Conservation (phyloP, 2,329 filamentous ascomycete species). For the Arthrinium phaeospermum region DNA sequence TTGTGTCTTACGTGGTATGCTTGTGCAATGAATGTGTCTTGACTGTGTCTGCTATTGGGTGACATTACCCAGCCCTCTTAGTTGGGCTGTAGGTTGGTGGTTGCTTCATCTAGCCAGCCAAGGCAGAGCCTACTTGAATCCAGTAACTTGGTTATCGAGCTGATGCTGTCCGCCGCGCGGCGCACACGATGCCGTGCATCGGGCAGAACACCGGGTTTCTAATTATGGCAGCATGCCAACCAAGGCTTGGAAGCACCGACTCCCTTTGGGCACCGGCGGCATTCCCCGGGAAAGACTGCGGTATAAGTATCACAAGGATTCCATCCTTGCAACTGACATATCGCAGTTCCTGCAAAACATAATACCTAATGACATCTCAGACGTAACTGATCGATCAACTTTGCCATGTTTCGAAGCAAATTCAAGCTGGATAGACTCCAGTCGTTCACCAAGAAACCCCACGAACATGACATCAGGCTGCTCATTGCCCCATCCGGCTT, state of each 20-base stretch:
- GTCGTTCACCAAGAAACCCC: background rate
- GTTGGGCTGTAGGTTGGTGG: background rate
- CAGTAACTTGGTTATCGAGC: background rate
- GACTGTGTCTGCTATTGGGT: background rate
- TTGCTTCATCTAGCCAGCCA: background rate
- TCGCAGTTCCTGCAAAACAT: background rate
- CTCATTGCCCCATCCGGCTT: constrained; percentile 59
- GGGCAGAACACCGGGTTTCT: background rate
- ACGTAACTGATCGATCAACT: background rate
- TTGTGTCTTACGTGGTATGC: background rate
- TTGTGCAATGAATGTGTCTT: background rate
- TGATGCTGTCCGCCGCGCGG: background rate
- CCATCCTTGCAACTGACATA: background rate
- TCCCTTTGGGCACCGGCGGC: background rate
- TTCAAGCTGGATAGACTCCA: background rate
- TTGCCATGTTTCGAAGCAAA: background rate
- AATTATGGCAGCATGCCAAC: background rate
- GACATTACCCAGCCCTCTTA: background rate
- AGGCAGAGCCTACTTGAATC: background rate
- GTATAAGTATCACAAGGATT: background rate
- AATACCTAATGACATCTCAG: background rate
- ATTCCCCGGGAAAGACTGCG: background rate
- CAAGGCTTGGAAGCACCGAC: background rate
- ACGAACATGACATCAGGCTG: constrained; percentile 32
- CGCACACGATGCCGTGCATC: background rate